phyloP scores from a whole-genome alignment of 495 filamentous ascomycete species.

The Penicillium steckii region DNA sequence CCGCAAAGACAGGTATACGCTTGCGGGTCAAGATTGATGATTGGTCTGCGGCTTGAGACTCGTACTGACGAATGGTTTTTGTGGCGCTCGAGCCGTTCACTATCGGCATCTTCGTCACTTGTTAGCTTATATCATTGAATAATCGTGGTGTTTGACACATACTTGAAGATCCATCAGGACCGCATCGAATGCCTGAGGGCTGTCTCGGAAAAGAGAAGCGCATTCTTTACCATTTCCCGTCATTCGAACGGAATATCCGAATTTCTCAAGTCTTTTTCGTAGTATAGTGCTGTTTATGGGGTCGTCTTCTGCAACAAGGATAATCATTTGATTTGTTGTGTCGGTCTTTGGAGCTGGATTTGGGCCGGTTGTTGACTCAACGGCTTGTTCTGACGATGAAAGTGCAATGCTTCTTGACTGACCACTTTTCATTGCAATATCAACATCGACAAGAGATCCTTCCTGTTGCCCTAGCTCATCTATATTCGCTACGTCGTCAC shows the following conservation, averaged over 20 bases:
- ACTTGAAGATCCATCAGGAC: conserved; percentile 97
- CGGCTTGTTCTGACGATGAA: not conserved
- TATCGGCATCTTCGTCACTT: conserved; percentile 74
- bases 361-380: not conserved
- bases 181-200: conserved; percentile 62
- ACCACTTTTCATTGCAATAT: conserved; percentile 12
- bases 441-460: conserved; percentile 8
- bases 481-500: conserved; percentile 4
- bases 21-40: conserved; percentile 31
- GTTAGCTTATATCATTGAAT: not conserved
- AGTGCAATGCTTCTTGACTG: conserved; percentile 14
- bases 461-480: conserved; percentile 7
- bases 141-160: conserved; percentile 10
- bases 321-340: conserved; percentile 40
- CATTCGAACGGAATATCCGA: conserved; percentile 66
- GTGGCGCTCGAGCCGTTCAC: conserved; percentile 79
- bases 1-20: conserved; percentile 76
- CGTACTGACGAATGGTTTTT: conserved; percentile 75
- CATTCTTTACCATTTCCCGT: conserved; percentile 86
- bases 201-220: conserved; percentile 60
- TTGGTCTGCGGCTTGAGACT: conserved; percentile 47
- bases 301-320: conserved; percentile 86
- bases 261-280: conserved; percentile 73
- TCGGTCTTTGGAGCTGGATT: not conserved
- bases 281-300: conserved; percentile 85